Base-by-base conservation (phyloP, 78 protist genomes). In the Isochrysis galbana region DNA sequence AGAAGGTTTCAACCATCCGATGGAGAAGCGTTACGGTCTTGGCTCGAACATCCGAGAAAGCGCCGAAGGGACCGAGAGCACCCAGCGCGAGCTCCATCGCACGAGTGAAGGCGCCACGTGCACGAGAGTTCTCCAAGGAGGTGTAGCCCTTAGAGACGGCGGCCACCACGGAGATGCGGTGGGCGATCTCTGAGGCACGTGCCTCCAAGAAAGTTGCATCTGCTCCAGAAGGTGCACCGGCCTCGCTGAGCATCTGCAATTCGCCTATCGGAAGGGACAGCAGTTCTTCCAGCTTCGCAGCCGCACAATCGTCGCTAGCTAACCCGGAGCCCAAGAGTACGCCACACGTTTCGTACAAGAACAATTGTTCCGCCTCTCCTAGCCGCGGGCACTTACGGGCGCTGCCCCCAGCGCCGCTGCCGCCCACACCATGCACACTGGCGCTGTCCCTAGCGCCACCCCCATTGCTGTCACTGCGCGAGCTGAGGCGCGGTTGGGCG, bases 1-100 rank as follows among this genome's bases (percentile, higher is more conserved):
- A 32, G 88, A 80, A 41, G 36, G 48, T 41, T 38, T 80, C 88
- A 38, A 80, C 55, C 88, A 80, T 80, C 39, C 88, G 88, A 54
- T 80, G 88, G 11, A 80, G 55, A 3, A 80, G 88, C 51, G 34
- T 77, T 25, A 44, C 29, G 26, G 36, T 19, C 47, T 44, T 44
- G 4, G 55, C 54, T 46, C 88, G 88, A 14, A 80, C 34, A 22
- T 80, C 88, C 29, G 39, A 36, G 14, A 38, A 0, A 23, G 14
- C 22, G 23, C 84, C 84, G 46, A 39, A 39, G 2, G 46, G 47
- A 17, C 46, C 32, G 32, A 77, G 44, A 23, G 84, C 10, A 46
- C 47, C 84, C 47, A 77, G 44, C 32, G 26, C 45, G 47, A 39
- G 47, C 47, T 39, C 47, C 26, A 26, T 77, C 84, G 84, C 84